Evolutionary conservation across 805 yeast genomes (phyloP).

Genomic region (Ogataea trehaloabstinens): DNA sequence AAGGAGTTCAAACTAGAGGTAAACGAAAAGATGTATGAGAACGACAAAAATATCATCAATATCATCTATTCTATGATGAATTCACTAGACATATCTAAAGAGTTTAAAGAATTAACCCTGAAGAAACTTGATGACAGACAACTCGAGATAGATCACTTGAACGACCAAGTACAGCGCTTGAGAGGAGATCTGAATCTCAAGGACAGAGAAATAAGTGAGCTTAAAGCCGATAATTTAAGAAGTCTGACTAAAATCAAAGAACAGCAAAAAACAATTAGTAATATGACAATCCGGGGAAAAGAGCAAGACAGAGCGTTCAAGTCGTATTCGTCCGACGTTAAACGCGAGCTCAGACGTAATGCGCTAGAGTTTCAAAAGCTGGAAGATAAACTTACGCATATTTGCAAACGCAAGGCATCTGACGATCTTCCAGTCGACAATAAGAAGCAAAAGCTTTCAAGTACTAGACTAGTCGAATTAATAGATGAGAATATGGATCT

Average conservation of each 20-base stretch:
- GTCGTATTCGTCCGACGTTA: slow-evolving; percentile 17
- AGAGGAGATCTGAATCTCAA: slow-evolving; percentile 8
- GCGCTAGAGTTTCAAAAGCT: slow-evolving; percentile 17
- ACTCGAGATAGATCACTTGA: slow-evolving; percentile 12
- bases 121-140: slow-evolving; percentile 15
- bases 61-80: slow-evolving; percentile 25
- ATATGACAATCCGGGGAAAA: slow-evolving; percentile 10
- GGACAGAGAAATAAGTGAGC: slow-evolving; percentile 17
- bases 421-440: slow-evolving; percentile 1
- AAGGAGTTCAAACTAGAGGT: slow-evolving; percentile 11
- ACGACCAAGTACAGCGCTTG: slow-evolving; percentile 7
- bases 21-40: slow-evolving; percentile 24
- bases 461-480: slow-evolving; percentile 11
- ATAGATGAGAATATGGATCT: slow-evolving; percentile 14
- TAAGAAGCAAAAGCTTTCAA: slow-evolving; percentile 11
- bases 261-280: slow-evolving; percentile 12
- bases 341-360: slow-evolving; percentile 20
- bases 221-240: slow-evolving; percentile 21
- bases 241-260: slow-evolving; percentile 11
- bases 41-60: slow-evolving; percentile 32
- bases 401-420: slow-evolving; percentile 6
- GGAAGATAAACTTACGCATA: slow-evolving; percentile 10
- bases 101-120: slow-evolving; percentile 17
- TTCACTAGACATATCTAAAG: slow-evolving; percentile 21
- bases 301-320: slow-evolving; percentile 20